Percentiles rank a stretch among this genome's conserved stretches.
These are phyloP conservation scores for Adansonia grandidieri DNA, from an alignment of 441 rosid species.

Conservation along the genomic window DNA sequence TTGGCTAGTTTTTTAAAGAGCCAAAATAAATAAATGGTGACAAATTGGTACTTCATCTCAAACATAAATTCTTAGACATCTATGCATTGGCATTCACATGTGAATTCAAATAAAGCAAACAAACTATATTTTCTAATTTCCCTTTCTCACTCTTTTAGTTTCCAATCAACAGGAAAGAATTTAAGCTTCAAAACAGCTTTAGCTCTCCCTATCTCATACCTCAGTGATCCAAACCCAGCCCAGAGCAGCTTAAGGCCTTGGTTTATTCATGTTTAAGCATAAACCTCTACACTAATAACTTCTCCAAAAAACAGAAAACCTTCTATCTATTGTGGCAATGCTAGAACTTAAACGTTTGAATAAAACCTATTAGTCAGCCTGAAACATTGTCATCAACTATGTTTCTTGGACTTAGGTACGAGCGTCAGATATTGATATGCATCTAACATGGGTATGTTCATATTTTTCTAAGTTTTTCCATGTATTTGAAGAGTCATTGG, in stretches of 20 bases:
- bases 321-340: background rate
- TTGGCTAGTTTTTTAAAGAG: background rate
- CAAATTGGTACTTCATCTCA: background rate
- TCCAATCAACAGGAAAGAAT: background rate
- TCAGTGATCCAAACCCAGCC: background rate
- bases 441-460: too few relatives aligned
- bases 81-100: background rate
- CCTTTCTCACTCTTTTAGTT: background rate
- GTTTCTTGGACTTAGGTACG: too few relatives aligned
- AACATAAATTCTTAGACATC: background rate
- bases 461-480: too few relatives aligned
- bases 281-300: background rate
- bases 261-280: background rate
- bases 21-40: background rate
- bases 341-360: background rate
- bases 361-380: background rate
- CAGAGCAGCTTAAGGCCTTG: background rate
- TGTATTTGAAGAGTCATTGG: too few relatives aligned
- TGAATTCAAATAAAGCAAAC: background rate
- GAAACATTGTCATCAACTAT: background rate
- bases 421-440: too few relatives aligned
- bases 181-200: background rate
- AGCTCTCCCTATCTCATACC: background rate
- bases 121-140: background rate
- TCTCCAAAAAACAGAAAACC: background rate